Evolutionary conservation across 1,139 yeast genomes (phyloP).

Genomic region (Yamadazyma trypodendri): DNA sequence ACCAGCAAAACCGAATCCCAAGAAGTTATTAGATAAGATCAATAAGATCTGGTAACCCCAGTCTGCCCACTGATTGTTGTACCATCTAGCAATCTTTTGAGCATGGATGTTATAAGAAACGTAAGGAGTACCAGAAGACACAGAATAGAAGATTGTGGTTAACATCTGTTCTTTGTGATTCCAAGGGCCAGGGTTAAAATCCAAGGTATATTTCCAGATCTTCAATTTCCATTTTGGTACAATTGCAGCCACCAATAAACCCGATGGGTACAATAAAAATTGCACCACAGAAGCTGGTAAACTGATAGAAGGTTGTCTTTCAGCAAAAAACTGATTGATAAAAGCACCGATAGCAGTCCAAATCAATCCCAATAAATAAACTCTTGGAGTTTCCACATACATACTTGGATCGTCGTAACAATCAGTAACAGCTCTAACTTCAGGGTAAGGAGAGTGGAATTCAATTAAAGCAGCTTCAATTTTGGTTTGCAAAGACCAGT

Average conservation of each 20-base stretch:
- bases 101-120: slow-evolving; percentile 44
- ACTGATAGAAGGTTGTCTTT: slow-evolving; percentile 53
- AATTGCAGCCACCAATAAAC: slow-evolving; percentile 34
- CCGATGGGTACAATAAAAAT: slow-evolving; percentile 58
- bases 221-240: slow-evolving; percentile 51
- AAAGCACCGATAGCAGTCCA: slow-evolving; percentile 59
- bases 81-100: slow-evolving; percentile 40
- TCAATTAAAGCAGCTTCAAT: slow-evolving; percentile 47
- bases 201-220: slow-evolving; percentile 33
- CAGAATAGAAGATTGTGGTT: slow-evolving; percentile 38
- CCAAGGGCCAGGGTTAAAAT: slow-evolving; percentile 62
- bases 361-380: slow-evolving; percentile 48
- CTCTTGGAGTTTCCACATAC: slow-evolving; percentile 55
- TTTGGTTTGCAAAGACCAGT: slow-evolving; percentile 30
- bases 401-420: slow-evolving; percentile 50
- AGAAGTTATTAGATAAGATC: slow-evolving; percentile 51
- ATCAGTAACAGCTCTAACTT: slow-evolving; percentile 58
- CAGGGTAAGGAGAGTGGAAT: slow-evolving; percentile 62
- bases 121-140: slow-evolving; percentile 44
- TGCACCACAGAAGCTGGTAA: slow-evolving; percentile 52
- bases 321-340: slow-evolving; percentile 56
- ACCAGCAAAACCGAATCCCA: slow-evolving; percentile 69
- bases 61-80: slow-evolving; percentile 41
- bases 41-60: slow-evolving; percentile 53
- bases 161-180: slow-evolving; percentile 61